Percentiles rank a stretch among this genome's conserved stretches.
These are phyloP conservation scores for Lentinus tigrinus DNA, from an alignment of 768 basidiomycete species.

Conservation along the genomic window DNA sequence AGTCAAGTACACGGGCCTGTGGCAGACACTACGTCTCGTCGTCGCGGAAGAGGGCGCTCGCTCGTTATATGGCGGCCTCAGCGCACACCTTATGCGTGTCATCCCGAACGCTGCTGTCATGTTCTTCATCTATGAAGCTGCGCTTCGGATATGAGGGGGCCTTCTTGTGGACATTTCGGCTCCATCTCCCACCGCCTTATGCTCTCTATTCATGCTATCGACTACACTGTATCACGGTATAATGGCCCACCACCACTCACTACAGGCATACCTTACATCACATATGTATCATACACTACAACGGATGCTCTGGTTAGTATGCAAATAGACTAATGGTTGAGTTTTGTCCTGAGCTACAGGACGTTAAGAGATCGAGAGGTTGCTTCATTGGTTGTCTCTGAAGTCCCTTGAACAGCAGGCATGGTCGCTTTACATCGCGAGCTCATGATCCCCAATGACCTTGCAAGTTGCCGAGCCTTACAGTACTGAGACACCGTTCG, in stretches of 20 bases:
- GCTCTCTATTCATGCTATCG: slow-evolving; percentile 7
- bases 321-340: neutral
- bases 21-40: slow-evolving; percentile 82
- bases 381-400: too few relatives aligned
- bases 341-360: too few relatives aligned
- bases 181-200: neutral
- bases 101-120: slow-evolving; percentile 97
- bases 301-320: slow-evolving; percentile 5
- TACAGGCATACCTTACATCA: slow-evolving; percentile 1
- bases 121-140: slow-evolving; percentile 92
- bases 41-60: slow-evolving; percentile 87
- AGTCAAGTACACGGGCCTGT: slow-evolving; percentile 81
- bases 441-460: too few relatives aligned
- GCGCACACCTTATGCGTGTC: slow-evolving; percentile 93
- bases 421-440: too few relatives aligned
- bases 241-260: slow-evolving; percentile 10
- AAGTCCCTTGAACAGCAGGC: too few relatives aligned
- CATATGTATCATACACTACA: slow-evolving; percentile 14
- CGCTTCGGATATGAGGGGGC: slow-evolving; percentile 53
- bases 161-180: neutral
- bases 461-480: too few relatives aligned
- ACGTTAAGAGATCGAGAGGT: too few relatives aligned
- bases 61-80: slow-evolving; percentile 87
- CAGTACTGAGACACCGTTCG: too few relatives aligned
- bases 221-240: slow-evolving; percentile 5